Conservation (phyloP, 78 protist species). For the Tieghemostelium lacteum region DNA sequence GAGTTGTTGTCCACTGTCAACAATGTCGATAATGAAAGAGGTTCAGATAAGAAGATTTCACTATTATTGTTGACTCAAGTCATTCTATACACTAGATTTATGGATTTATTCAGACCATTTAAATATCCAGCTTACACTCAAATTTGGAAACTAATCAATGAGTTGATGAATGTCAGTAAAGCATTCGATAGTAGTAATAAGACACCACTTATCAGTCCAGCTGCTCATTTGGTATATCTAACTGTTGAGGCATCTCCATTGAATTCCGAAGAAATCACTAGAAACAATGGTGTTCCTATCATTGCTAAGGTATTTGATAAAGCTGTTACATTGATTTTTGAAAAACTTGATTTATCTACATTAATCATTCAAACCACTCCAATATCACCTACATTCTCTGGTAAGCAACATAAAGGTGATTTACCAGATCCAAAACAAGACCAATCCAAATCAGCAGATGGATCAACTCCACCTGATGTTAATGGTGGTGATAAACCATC, state of each 20-base stretch:
- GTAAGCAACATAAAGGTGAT: slow-evolving; percentile 64
- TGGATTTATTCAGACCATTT: slow-evolving; percentile 82
- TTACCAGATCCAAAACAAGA: slow-evolving; percentile 51
- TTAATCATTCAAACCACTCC: slow-evolving; percentile 67
- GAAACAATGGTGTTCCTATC: slow-evolving; percentile 87
- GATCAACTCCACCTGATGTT: slow-evolving; percentile 8
- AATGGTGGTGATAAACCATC: neutral
- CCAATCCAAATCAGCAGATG: neutral
- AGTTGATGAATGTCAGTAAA: slow-evolving; percentile 25
- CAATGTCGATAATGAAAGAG: slow-evolving; percentile 90
- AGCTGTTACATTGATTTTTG: slow-evolving; percentile 14
- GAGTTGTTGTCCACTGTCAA: slow-evolving; percentile 87
- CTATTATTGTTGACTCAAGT: slow-evolving; percentile 84
- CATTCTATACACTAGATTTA: slow-evolving; percentile 84
- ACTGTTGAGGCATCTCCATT: slow-evolving; percentile 87
- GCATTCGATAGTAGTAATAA: slow-evolving; percentile 45
- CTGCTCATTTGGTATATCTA: slow-evolving; percentile 80
- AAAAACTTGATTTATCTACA: slow-evolving; percentile 8
- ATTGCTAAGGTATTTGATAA: slow-evolving; percentile 55
- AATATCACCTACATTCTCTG: slow-evolving; percentile 62
- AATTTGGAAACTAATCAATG: slow-evolving; percentile 68
- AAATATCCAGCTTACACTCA: slow-evolving; percentile 91
- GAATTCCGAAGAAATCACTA: slow-evolving; percentile 87
- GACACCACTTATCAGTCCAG: slow-evolving; percentile 75
- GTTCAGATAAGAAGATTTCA: slow-evolving; percentile 80